Evolutionary conservation across 768 basidiomycete species (phyloP), one percentile per base, ranked within the genome.

Genomic region (Tricholoma hemisulphureum): DNA sequence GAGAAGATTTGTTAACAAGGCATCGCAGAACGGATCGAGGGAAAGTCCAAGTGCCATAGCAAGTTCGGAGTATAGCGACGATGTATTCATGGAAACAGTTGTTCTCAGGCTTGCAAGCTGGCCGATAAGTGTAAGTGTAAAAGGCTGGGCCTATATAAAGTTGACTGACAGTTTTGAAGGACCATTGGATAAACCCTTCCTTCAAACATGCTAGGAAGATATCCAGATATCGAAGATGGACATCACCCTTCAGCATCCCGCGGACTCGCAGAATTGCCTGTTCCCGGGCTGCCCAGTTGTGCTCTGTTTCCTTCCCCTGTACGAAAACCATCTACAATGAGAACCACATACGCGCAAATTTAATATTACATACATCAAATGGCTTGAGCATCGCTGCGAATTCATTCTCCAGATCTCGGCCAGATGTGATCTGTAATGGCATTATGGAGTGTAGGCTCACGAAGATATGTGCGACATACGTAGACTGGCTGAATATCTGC

Each of bases 251-350:
- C 56, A 98, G 73, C 91, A 97, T 93, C 16, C 95, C 91, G 43
- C 95, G 83, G 7, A 98, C 88, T 16, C 85, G 81, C 41, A 83
- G 78, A 59, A 95, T 80, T 9, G 89, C 80, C 62, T 81, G 82
- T 60, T 99, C 96, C 58, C 96, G 83, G 26, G 79, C 75, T 41
- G 83, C 79, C 96, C 96, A 99, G 64, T 99, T 99, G 61, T 95
- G 92, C 69, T 99, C 96, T 1, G 91, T 90, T 75, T 99, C 96
- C 74, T 85, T 96, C n/a, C 96, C 97, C 89, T 94, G 60, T 2
- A 55, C 46, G 13, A 18, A 29, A 29, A 60, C 52, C 6, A 55
- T 18, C 21, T 16, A 46, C n/a, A 23, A 37, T 34, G 29, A 31
- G 49, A 43, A 34, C 2, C 16, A 4, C 8, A 41, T n/a, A 20